phyloP scores from a whole-genome alignment of 305 asterid species.

The Fraxinus baroniana region DNA sequence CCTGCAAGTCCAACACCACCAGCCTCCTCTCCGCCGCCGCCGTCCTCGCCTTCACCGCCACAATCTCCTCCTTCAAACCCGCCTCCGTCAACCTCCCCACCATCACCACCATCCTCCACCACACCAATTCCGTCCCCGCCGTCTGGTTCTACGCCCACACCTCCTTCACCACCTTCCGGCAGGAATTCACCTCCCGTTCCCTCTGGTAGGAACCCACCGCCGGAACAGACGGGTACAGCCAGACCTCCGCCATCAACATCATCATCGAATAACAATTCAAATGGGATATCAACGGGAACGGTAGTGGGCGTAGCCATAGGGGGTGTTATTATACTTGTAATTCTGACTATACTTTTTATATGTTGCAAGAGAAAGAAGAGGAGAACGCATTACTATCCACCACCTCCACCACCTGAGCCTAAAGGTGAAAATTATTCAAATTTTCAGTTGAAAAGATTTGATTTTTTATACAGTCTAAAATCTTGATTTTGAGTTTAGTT shows the following conservation, averaged over 20 bases:
- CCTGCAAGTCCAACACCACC: conserved; percentile 42
- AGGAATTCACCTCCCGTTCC: conserved; percentile 34
- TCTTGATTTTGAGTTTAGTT: neutral
- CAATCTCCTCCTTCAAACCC: conserved; percentile 29
- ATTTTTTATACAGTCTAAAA: neutral
- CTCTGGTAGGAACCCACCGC: neutral
- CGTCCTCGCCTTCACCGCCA: conserved; percentile 30
- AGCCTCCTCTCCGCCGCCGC: conserved; percentile 32
- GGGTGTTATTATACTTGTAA: conserved; percentile 51
- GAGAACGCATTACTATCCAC: conserved; percentile 48
- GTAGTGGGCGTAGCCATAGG: conserved; percentile 73
- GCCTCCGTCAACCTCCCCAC: conserved; percentile 47
- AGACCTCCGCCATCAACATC: conserved; percentile 25
- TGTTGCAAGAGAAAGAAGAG: conserved; percentile 70
- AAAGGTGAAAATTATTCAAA: conserved; percentile 51
- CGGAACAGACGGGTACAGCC: conserved; percentile 14
- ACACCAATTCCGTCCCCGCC: conserved; percentile 46
- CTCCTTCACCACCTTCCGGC: conserved; percentile 27
- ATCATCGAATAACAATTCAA: conserved; percentile 28
- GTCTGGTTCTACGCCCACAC: conserved; percentile 24
- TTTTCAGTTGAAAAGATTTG: neutral
- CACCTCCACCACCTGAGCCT: conserved; percentile 51
- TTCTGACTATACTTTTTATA: conserved; percentile 49
- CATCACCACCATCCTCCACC: conserved; percentile 40
- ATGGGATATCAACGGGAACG: conserved; percentile 49